Percentiles rank a stretch among this genome's conserved stretches.
phyloP scores from a whole-genome alignment of 176 grass and related monocot species.

The Tillandsia leiboldiana region DNA sequence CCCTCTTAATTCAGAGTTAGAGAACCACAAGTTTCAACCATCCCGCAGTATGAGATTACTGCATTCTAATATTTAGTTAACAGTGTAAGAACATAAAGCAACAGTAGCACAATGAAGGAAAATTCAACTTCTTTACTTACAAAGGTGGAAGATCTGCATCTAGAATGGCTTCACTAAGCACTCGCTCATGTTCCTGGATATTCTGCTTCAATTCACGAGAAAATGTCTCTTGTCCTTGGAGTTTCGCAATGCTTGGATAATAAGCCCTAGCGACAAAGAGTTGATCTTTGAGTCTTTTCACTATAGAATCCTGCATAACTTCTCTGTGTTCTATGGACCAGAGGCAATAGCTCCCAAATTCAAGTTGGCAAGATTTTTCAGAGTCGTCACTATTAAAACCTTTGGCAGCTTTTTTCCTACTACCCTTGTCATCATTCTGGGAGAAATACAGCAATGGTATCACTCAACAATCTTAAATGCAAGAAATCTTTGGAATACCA shows the following conservation, averaged over 20 bases:
- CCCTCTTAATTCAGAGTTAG: background rate
- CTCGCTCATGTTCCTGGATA: conserved; percentile 68
- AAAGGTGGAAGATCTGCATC: conserved; percentile 1
- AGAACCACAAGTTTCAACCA: background rate
- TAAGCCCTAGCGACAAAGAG: conserved; percentile 66
- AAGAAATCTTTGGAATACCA: background rate
- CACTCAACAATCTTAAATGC: background rate
- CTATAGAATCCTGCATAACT: conserved; percentile 40
- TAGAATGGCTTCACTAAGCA: conserved; percentile 33
- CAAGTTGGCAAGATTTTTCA: conserved; percentile 12
- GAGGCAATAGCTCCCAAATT: conserved; percentile 23
- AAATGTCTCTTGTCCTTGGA: conserved; percentile 48
- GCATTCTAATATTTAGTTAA: background rate
- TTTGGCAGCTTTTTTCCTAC: conserved; percentile 1
- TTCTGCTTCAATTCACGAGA: conserved; percentile 51
- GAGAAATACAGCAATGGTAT: background rate
- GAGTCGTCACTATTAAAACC: background rate
- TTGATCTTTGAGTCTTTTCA: conserved; percentile 69
- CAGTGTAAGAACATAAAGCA: background rate
- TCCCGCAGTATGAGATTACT: background rate
- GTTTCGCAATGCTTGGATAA: conserved; percentile 62
- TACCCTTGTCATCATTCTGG: background rate
- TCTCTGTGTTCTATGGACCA: conserved; percentile 21
- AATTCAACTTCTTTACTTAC: background rate
- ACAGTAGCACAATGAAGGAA: background rate